A percentile compares a stretch with the other conserved stretches of the same genome.
phyloP scores from a whole-genome alignment of 306 rosid genomes.

The Pterocarpus macrocarpus region DNA sequence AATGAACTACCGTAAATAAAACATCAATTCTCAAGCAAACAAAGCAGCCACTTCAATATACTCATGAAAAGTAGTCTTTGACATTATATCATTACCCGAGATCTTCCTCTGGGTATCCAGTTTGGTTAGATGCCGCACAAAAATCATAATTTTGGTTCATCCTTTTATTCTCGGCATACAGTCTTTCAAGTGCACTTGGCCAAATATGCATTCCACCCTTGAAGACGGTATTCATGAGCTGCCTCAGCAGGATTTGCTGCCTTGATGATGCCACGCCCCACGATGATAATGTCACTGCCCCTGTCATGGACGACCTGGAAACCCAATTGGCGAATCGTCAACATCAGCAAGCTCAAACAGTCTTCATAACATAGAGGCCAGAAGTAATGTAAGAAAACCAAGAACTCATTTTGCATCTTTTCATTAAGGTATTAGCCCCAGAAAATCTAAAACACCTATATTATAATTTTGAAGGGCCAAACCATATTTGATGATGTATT shows the following conservation, averaged over 20 bases:
- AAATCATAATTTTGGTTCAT: background rate
- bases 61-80: background rate
- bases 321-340: slow-evolving; percentile 6
- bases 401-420: background rate
- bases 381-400: slow-evolving; percentile 9
- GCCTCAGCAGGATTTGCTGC: slow-evolving; percentile 78
- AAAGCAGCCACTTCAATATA: slow-evolving; percentile 19
- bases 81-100: slow-evolving; percentile 26
- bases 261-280: slow-evolving; percentile 91
- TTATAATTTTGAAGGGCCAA: slow-evolving; percentile 1
- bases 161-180: background rate
- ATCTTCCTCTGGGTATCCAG: slow-evolving; percentile 23
- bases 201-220: slow-evolving; percentile 90
- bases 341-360: background rate
- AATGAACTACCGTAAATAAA: background rate
- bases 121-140: slow-evolving; percentile 19
- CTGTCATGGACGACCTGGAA: slow-evolving; percentile 83
- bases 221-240: slow-evolving; percentile 79
- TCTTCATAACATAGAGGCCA: background rate
- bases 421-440: slow-evolving; percentile 15
- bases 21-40: background rate
- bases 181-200: slow-evolving; percentile 60
- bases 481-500: background rate
- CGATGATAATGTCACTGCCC: slow-evolving; percentile 89
- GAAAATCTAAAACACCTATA: background rate